phyloP scores from a whole-genome alignment of 257 asterid genomes.

The Gardenia jasminoides region DNA sequence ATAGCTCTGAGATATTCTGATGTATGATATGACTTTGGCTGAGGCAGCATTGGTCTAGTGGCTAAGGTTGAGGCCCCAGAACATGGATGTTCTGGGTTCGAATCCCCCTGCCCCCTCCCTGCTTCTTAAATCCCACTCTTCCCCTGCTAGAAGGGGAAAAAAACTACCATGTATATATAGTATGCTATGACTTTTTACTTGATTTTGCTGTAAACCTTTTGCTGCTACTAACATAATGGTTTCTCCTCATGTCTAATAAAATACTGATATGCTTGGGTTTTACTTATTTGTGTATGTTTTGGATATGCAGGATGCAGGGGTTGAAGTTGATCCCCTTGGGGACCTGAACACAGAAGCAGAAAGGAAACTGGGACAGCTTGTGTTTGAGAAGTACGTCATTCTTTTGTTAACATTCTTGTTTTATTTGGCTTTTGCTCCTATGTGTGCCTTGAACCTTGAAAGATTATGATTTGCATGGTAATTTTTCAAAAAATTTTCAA shows the following conservation, averaged over 20 bases:
- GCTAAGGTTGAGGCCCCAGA: too few species aligned
- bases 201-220: not conserved
- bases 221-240: not conserved
- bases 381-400: slow-evolving; percentile 60
- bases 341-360: slow-evolving; percentile 91
- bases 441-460: not conserved
- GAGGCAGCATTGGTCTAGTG: too few species aligned
- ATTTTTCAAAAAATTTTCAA: not conserved
- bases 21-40: not conserved
- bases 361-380: slow-evolving; percentile 87
- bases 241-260: too few species aligned
- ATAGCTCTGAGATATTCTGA: not conserved
- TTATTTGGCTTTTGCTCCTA: not conserved
- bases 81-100: too few species aligned
- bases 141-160: too few species aligned
- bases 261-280: not conserved
- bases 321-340: slow-evolving; percentile 82
- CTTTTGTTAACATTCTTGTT: not conserved
- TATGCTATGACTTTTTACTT: not conserved
- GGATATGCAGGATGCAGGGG: slow-evolving; percentile 70
- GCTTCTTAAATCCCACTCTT: too few species aligned
- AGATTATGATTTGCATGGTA: not conserved
- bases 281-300: not conserved
- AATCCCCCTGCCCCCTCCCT: too few species aligned
- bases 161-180: too few species aligned